A percentile compares a stretch with the other conserved stretches of the same genome.
Conservation (phyloP, 768 basidiomycete species). For the Rhodotorula toruloides region DNA sequence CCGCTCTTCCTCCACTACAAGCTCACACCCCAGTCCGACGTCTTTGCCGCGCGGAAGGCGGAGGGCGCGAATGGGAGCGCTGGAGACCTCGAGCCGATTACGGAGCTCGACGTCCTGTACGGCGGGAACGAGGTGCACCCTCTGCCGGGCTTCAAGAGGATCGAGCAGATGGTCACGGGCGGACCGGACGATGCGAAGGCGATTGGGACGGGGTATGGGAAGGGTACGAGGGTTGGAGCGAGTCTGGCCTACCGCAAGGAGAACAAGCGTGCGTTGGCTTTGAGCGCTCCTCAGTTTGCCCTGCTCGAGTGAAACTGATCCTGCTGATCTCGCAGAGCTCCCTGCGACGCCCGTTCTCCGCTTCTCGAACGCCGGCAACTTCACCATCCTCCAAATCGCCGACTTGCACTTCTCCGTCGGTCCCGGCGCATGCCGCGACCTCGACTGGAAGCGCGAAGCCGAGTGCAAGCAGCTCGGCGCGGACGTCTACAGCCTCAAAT, state of each 20-base stretch:
- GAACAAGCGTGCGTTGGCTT: constrained; percentile 57
- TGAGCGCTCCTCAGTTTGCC: no score
- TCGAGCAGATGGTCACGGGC: constrained; percentile 20
- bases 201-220: constrained; percentile 48
- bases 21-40: constrained; percentile 58
- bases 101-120: constrained; percentile 84
- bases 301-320: background rate
- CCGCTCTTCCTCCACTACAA: constrained; percentile 41
- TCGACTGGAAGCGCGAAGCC: constrained; percentile 13
- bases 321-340: background rate
- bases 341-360: constrained; percentile 58
- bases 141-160: constrained; percentile 73
- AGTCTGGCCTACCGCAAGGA: constrained; percentile 63
- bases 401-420: constrained; percentile 89
- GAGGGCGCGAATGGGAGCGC: constrained; percentile 52
- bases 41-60: constrained; percentile 47
- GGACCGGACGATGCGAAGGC: constrained; percentile 21
- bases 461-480: constrained; percentile 48
- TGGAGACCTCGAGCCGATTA: constrained; percentile 58
- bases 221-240: constrained; percentile 55
- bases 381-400: constrained; percentile 84
- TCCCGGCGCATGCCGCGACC: constrained; percentile 60
- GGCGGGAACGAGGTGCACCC: constrained; percentile 64
- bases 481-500: constrained; percentile 70
- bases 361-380: constrained; percentile 74